Evolutionary conservation across 2,329 filamentous ascomycete species (phyloP).

Genomic region (Dryadomyces quercus-mongolicae): DNA sequence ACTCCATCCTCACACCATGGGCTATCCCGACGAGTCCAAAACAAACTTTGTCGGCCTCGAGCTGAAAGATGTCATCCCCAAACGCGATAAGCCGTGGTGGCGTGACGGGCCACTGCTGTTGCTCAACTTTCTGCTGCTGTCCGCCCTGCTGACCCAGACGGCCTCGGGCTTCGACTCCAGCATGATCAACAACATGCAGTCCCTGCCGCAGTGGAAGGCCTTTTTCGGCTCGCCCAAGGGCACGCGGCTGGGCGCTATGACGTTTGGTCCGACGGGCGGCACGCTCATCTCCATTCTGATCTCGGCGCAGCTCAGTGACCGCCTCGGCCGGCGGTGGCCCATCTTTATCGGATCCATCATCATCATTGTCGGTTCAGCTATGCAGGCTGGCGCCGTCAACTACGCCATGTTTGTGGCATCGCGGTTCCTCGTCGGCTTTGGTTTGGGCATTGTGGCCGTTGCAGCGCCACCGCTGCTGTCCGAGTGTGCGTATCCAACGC

Average conservation of each 20-base stretch:
- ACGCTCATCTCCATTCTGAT: slow-evolving; percentile 5
- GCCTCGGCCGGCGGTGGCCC: slow-evolving; percentile 55
- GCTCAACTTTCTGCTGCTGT: slow-evolving; percentile 21
- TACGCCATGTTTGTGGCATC: slow-evolving; percentile 56
- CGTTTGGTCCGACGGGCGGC: not conserved
- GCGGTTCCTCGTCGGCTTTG: slow-evolving; percentile 55
- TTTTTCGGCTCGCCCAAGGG: not conserved
- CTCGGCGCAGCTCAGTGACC: slow-evolving; percentile 29
- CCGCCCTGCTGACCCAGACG: slow-evolving; percentile 19
- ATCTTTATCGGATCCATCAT: slow-evolving; percentile 60
- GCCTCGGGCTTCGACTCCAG: slow-evolving; percentile 21
- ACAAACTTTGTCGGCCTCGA: not conserved
- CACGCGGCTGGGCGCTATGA: not conserved
- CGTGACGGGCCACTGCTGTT: slow-evolving; percentile 13
- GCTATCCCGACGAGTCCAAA: not conserved
- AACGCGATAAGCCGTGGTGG: slow-evolving; percentile 11
- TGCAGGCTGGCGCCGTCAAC: slow-evolving; percentile 57
- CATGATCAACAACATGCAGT: slow-evolving; percentile 23
- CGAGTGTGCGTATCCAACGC: slow-evolving; percentile 66
- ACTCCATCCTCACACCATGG: too few species aligned
- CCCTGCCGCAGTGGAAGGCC: slow-evolving; percentile 8
- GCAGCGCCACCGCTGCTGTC: slow-evolving; percentile 7
- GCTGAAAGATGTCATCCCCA: not conserved
- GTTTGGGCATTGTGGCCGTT: slow-evolving; percentile 33
- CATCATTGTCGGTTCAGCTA: slow-evolving; percentile 58